A percentile compares a stretch with the other conserved stretches of the same genome.
phyloP scores from a whole-genome alignment of 768 basidiomycete genomes.

The Termitomyces sp. region DNA sequence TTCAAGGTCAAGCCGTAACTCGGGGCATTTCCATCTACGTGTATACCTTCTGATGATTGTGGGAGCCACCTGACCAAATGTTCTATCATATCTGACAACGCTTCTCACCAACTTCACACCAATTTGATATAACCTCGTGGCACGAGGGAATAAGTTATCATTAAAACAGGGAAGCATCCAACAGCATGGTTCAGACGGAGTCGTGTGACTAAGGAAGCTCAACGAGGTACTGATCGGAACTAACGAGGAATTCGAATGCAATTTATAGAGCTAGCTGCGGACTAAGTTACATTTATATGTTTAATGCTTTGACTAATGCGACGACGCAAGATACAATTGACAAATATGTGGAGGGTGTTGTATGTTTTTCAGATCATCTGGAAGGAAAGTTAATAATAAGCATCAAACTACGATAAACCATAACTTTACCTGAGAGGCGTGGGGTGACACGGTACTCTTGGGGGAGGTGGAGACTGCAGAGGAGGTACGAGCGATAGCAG shows the following conservation, averaged over 20 bases:
- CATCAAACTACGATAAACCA: background rate
- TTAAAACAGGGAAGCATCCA: background rate
- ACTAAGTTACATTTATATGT: background rate
- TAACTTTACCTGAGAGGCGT: background rate
- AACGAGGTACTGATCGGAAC: background rate
- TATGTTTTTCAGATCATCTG: slow-evolving; percentile 2
- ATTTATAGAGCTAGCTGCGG: background rate
- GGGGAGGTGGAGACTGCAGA: slow-evolving; percentile 55
- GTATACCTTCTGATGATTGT: background rate
- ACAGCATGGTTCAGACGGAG: background rate
- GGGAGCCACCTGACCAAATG: background rate
- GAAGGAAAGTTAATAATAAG: background rate
- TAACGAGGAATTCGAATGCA: background rate
- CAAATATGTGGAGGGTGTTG: background rate
- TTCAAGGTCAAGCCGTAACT: too few species aligned
- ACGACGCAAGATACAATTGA: slow-evolving; percentile 1
- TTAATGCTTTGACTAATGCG: background rate
- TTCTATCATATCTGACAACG: background rate
- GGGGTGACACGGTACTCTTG: slow-evolving; percentile 12
- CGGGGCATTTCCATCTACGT: too few species aligned
- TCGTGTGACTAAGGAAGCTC: background rate
- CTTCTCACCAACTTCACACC: background rate
- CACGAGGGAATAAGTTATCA: background rate
- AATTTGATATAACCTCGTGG: background rate
- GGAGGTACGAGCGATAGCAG: slow-evolving; percentile 80